phyloP scores from a whole-genome alignment of 164 flowering plant species.

The Buxus sempervirens region DNA sequence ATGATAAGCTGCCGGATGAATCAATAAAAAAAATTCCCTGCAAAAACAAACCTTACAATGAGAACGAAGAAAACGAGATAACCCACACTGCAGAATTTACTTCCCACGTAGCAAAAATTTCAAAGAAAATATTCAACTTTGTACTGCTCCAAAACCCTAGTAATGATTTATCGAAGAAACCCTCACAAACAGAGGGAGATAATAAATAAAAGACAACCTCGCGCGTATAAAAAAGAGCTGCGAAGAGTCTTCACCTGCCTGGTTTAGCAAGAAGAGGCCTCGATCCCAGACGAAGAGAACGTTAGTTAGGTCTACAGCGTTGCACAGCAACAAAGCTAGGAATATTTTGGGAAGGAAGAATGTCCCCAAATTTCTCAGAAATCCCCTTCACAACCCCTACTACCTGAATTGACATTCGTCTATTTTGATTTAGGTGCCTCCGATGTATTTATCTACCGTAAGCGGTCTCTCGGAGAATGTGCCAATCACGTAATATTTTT shows the following conservation, averaged over 20 bases:
- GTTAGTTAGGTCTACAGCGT: not conserved
- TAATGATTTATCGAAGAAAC: not conserved
- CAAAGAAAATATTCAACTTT: not conserved
- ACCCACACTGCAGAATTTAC: not conserved
- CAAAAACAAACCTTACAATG: constrained; percentile 5
- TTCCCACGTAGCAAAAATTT: not conserved
- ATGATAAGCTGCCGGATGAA: not conserved
- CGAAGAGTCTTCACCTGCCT: not conserved
- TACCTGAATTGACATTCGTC: not conserved
- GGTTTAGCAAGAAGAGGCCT: not conserved
- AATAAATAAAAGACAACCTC: not conserved
- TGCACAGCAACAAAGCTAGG: constrained; percentile 1
- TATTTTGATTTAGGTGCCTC: no score
- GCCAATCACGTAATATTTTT: no score
- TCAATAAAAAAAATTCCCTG: not conserved
- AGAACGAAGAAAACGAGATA: not conserved
- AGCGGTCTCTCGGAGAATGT: no score
- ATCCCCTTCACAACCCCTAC: not conserved
- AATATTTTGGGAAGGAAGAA: not conserved
- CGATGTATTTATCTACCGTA: no score
- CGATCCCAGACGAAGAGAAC: not conserved
- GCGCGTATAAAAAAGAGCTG: not conserved
- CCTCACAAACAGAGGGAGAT: not conserved
- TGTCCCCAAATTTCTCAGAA: not conserved
- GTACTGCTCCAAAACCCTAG: not conserved